Evolutionary conservation across 805 yeast species (phyloP), one percentile per base, ranked within the genome.

Genomic region (Ogataea nitratoaversa): DNA sequence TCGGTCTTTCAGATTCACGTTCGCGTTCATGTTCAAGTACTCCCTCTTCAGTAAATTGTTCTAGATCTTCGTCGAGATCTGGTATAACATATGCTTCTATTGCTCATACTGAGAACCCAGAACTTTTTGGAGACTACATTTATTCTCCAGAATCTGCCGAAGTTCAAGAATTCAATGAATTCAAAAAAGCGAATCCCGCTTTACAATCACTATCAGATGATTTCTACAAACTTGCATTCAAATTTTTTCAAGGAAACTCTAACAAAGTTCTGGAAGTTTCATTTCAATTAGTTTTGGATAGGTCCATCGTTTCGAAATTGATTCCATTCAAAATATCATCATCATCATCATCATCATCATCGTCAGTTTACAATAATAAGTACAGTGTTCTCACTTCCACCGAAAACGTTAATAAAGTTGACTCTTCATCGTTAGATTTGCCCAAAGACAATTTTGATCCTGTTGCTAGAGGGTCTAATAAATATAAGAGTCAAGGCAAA

Each of bases 221-320:
- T 1, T 78, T 78, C 42, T 62, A 70, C 28, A 45, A 56, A 17
- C 50, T 59, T 12, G 67, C 70, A 11, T 36, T 77, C 4, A 54
- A 43, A 13, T 73, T 70, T 48, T 75, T 66, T 49, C 44, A 63
- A n/a, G 79, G 79, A 3, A 66, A 75, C 41, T 44, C 68, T 2
- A 47, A 48, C 16, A 63, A 56, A 36, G 73, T 73, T 0, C 40
- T 73, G 8, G 49, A 57, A 2, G 42, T 67, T 11, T 69, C 72
- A 2, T 37, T 45, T 8, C 42, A 59, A 1, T 43, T 60, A 17
- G 49, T 67, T 7, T 42, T 62, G 16, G 46, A 42, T 20, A 40
- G 29, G 12, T 34, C 37, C 16, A 18, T 40, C 17, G 4, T 13
- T 8, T 14, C 29, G 4, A 23, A 18, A 9, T 5, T 23, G 8